Evolutionary conservation across 805 yeast species (phyloP).

Genomic region (Wickerhamiella cacticola): DNA sequence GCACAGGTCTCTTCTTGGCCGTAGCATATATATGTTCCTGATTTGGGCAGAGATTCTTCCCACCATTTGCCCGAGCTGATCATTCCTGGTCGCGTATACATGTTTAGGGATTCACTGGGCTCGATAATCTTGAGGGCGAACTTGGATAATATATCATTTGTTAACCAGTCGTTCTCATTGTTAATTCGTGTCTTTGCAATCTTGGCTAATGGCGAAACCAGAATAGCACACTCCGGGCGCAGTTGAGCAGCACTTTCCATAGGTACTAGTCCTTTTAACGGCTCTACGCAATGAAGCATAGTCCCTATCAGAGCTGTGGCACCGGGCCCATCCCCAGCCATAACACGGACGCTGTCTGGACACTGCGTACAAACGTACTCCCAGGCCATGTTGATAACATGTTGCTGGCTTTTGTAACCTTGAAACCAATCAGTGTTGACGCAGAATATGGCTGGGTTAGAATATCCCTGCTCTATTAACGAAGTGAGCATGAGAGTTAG

Average conservation of each 20-base stretch:
- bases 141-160: conserved; percentile 7
- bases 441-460: conserved; percentile 37
- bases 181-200: conserved; percentile 13
- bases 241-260: conserved; percentile 10
- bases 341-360: conserved; percentile 27
- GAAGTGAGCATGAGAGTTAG: conserved; percentile 33
- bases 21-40: conserved; percentile 34
- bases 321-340: conserved; percentile 41
- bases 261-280: conserved; percentile 19
- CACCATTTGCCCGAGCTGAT: conserved; percentile 29
- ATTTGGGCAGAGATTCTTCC: conserved; percentile 33
- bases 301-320: conserved; percentile 34
- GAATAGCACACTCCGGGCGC: conserved; percentile 28
- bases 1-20: conserved; percentile 36
- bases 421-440: conserved; percentile 25
- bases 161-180: conserved; percentile 15
- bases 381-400: conserved; percentile 27
- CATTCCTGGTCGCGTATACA: conserved; percentile 15
- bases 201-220: conserved; percentile 29
- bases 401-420: conserved; percentile 1
- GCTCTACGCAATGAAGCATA: conserved; percentile 31
- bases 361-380: conserved; percentile 21
- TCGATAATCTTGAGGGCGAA: conserved; percentile 6
- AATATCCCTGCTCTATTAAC: conserved; percentile 39
- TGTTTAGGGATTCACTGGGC: conserved; percentile 14